Base-by-base conservation (phyloP, 139 green algal genomes). In the Marvania coccoides region DNA sequence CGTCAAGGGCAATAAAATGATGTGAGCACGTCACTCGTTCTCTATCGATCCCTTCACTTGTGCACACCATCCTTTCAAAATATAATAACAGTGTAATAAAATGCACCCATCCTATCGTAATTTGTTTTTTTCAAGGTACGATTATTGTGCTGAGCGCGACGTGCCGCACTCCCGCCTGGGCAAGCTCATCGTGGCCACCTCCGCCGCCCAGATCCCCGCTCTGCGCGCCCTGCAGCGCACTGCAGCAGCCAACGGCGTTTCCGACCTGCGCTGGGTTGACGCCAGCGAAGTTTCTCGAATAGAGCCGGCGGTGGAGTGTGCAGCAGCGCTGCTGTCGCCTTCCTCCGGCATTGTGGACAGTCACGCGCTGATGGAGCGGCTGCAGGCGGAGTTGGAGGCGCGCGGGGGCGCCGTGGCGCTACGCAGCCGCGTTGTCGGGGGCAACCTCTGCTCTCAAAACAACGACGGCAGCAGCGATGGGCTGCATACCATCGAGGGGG, bases 281-380 rank as follows among this genome's bases (percentile, higher is more conserved):
- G 47, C 12, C 4, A n/a, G 34, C 3, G 72, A 88, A 30, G 84
- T 67, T 6, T 15, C 8, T 3, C 36, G 35, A 3, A 54, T 91
- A 70, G 88, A 96, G 80, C 90, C 90, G 2, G 77, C 58, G 12
- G 45, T 85, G 45, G 34, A 31, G 1, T 82, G 68, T 60, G 35
- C 45, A 9, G 88, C 78, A 0, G 90, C 80, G 3, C 61, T 96
- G 63, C 71, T 85, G 40, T 96, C 90, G 19, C 87, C 90, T 2
- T 85, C 71, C 29, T 95, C 90, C 4, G 88, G 87, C 64, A 90
- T 96, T 28, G 14, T 96, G 2, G 85, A 92, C 80, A 88, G 76
- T 69, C 85, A 93, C 67, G 63, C 47, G 75, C 70, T 87, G 51
- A 94, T 95, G 88, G 36, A 61, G 29, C 64, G 76, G 9, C 74